Conservation (phyloP, 139 green algal genomes). For the Yamagishiella unicocca region DNA sequence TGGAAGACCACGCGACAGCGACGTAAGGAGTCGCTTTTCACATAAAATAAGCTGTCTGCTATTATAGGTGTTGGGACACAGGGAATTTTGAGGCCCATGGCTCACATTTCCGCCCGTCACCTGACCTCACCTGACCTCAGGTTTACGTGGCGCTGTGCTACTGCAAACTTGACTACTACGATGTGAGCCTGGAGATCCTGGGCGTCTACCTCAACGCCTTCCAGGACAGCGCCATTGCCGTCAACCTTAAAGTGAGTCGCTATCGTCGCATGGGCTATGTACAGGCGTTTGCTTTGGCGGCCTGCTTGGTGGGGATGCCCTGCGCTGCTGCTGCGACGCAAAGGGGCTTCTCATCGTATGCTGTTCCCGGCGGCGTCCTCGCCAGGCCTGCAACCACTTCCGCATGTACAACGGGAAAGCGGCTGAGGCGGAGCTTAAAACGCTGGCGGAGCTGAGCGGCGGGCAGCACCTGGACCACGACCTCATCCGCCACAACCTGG, state of each 20-base stretch:
- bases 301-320: too few species aligned
- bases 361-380: too few species aligned
- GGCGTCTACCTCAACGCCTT: conserved; percentile 67
- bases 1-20: too few species aligned
- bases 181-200: conserved; percentile 87
- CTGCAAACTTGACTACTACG: conserved; percentile 91
- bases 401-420: conserved; percentile 79
- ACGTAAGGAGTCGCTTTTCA: too few species aligned
- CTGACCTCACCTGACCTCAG: not conserved
- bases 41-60: too few species aligned
- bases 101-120: too few species aligned
- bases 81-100: too few species aligned
- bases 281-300: too few species aligned
- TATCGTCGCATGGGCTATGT: too few species aligned
- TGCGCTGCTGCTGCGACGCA: too few species aligned
- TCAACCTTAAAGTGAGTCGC: conserved; percentile 87
- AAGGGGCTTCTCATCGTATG: too few species aligned
- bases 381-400: conserved; percentile 66
- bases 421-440: conserved; percentile 79
- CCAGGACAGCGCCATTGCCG: conserved; percentile 69
- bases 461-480: conserved; percentile 70
- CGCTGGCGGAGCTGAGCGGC: conserved; percentile 59
- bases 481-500: conserved; percentile 86
- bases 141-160: conserved; percentile 89
- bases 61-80: too few species aligned